Conservation (phyloP, 2,329 filamentous ascomycete genomes). For the Helicocarpus griseus region DNA sequence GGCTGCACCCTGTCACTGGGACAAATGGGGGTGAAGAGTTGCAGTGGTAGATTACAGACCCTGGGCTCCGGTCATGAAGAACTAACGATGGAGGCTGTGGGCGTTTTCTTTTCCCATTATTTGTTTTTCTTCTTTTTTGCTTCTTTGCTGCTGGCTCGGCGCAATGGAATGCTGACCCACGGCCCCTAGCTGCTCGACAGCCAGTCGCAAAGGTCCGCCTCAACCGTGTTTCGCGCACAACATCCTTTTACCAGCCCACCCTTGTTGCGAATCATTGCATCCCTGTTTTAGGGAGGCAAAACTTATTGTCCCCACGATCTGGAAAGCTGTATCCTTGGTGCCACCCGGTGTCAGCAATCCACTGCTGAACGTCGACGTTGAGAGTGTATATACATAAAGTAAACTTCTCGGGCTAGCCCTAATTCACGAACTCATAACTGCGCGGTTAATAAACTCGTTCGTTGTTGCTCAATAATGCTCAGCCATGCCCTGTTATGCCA, state of each 20-base stretch:
- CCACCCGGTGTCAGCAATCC: constrained; percentile 1
- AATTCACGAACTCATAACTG: too few species aligned
- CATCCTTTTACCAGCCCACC: constrained; percentile 1
- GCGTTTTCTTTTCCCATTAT: not conserved
- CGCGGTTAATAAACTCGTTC: too few species aligned
- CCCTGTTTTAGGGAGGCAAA: constrained; percentile 12
- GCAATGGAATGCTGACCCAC: not conserved
- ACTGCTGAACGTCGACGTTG: too few species aligned
- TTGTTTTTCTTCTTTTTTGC: not conserved
- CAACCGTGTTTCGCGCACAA: constrained; percentile 3
- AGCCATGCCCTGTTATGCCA: not conserved
- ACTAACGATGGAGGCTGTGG: not conserved
- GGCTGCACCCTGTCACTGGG: not conserved
- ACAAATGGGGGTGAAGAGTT: not conserved
- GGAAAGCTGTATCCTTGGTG: constrained; percentile 9
- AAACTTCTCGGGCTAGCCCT: too few species aligned
- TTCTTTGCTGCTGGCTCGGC: not conserved
- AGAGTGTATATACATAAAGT: too few species aligned
- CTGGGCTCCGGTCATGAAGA: too few species aligned
- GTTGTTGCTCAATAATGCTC: not conserved
- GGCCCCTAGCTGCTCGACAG: not conserved
- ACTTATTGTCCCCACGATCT: constrained; percentile 21
- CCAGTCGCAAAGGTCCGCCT: not conserved
- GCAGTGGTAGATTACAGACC: not conserved
- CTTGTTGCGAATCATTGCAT: constrained; percentile 9